These are phyloP conservation scores for Talaromyces sp. DNA, from an alignment of 2,329 filamentous ascomycete species.

Conservation along the genomic window DNA sequence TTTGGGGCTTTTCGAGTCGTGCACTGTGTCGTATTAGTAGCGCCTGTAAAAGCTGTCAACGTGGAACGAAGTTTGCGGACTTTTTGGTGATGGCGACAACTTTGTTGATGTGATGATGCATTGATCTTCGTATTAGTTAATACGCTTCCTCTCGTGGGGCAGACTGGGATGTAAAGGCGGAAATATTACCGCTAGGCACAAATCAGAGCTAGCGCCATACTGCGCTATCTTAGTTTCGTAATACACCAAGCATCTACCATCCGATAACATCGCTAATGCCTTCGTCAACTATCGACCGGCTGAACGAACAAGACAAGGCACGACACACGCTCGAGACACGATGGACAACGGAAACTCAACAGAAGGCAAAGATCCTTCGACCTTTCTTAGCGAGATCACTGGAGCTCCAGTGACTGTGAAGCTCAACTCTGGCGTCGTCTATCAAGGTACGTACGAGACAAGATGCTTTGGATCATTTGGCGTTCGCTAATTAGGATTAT, in stretches of 20 bases:
- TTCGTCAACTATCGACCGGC: not conserved
- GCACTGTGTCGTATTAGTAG: not conserved
- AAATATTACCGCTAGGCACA: not conserved
- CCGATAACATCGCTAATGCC: not conserved
- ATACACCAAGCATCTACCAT: no score
- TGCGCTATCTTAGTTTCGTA: not conserved
- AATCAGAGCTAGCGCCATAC: not conserved
- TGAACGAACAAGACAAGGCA: not conserved
- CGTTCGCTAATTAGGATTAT: slow-evolving; percentile 1
- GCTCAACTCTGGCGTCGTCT: slow-evolving; percentile 96
- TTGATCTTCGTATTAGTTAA: not conserved
- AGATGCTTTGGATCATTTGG: not conserved
- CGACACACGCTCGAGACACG: not conserved
- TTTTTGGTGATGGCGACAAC: not conserved
- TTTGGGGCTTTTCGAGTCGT: not conserved
- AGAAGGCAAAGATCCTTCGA: slow-evolving; percentile 87
- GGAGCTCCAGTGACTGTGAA: slow-evolving; percentile 93
- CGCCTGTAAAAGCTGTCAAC: not conserved
- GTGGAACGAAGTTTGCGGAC: not conserved
- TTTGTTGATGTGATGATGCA: not conserved
- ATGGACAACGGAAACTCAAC: slow-evolving; percentile 72
- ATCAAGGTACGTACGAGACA: slow-evolving; percentile 66
- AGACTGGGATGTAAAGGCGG: not conserved
- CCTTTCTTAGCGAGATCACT: slow-evolving; percentile 91
- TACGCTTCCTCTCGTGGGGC: not conserved